Conservation (phyloP, 805 yeast species). For the Metahyphopichia silvanorum region DNA sequence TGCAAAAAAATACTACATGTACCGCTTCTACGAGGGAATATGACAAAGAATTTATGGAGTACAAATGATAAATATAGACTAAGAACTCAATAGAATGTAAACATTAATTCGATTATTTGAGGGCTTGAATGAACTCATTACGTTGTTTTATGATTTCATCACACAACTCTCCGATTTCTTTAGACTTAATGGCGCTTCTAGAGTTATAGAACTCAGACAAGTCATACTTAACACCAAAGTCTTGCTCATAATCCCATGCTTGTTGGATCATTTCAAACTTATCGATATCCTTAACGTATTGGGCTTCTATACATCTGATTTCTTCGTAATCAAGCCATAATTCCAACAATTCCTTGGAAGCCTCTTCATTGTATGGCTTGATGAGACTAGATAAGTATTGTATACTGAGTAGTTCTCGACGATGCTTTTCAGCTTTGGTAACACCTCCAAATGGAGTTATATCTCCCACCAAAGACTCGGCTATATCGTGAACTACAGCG, state of each 20-base stretch:
- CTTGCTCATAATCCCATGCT: constrained; percentile 80
- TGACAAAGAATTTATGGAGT: no score
- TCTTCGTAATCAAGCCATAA: constrained; percentile 90
- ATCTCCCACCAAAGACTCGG: constrained; percentile 93
- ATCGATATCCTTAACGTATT: constrained; percentile 90
- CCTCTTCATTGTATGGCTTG: constrained; percentile 57
- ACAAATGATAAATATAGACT: background rate
- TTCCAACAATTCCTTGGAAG: constrained; percentile 62
- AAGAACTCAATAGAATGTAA: background rate
- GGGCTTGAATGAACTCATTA: constrained; percentile 9
- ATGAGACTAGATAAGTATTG: constrained; percentile 59
- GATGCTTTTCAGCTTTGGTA: constrained; percentile 76
- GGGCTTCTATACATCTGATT: constrained; percentile 76
- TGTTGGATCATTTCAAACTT: constrained; percentile 83
- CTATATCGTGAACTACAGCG: constrained; percentile 89
- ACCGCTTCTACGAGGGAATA: no score
- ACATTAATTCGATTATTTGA: background rate
- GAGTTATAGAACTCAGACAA: constrained; percentile 71
- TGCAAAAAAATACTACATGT: no score
- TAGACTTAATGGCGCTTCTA: constrained; percentile 59
- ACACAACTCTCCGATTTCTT: constrained; percentile 68
- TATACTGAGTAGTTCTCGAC: constrained; percentile 75
- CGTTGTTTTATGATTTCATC: constrained; percentile 38
- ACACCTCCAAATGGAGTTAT: constrained; percentile 75
- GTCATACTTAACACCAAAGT: constrained; percentile 51